phyloP scores from a whole-genome alignment of 2,329 filamentous ascomycete genomes.

The Colletotrichum coccodes region DNA sequence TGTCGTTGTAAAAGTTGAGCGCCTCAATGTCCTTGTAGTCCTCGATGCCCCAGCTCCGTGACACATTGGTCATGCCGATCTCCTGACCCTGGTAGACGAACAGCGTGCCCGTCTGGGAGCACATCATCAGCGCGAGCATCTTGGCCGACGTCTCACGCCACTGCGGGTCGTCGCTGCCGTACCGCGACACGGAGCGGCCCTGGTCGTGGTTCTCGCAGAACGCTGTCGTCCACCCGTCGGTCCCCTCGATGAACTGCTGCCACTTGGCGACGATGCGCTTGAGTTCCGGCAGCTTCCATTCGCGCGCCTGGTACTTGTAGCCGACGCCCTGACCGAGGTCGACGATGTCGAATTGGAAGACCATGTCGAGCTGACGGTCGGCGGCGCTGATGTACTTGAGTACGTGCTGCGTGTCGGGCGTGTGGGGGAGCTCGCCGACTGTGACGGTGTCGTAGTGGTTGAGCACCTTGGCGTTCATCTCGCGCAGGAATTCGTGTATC shows the following conservation, averaged over 20 bases:
- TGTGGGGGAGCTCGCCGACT: constrained; percentile 75
- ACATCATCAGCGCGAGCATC: constrained; percentile 60
- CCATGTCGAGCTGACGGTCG: constrained; percentile 73
- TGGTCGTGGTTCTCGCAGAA: constrained; percentile 73
- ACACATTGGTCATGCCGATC: constrained; percentile 65
- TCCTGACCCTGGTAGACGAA: constrained; percentile 69
- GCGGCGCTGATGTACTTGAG: constrained; percentile 68
- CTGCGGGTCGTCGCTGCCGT: constrained; percentile 54
- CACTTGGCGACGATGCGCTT: constrained; percentile 59
- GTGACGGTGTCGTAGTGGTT: constrained; percentile 73
- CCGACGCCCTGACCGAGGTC: constrained; percentile 65
- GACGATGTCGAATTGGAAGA: constrained; percentile 75
- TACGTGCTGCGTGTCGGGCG: constrained; percentile 66
- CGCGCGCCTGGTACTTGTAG: constrained; percentile 58
- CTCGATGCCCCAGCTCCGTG: constrained; percentile 56
- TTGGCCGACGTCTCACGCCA: constrained; percentile 59
- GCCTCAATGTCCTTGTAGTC: constrained; percentile 61
- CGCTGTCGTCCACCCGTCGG: constrained; percentile 66
- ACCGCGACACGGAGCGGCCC: constrained; percentile 64
- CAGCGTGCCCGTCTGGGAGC: constrained; percentile 59
- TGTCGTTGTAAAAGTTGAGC: constrained; percentile 55
- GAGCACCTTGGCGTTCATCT: constrained; percentile 70
- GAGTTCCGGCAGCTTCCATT: constrained; percentile 58
- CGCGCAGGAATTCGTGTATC: constrained; percentile 74
- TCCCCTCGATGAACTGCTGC: constrained; percentile 61